Conservation (phyloP, 495 filamentous ascomycete species). For the Penicillium herquei region DNA sequence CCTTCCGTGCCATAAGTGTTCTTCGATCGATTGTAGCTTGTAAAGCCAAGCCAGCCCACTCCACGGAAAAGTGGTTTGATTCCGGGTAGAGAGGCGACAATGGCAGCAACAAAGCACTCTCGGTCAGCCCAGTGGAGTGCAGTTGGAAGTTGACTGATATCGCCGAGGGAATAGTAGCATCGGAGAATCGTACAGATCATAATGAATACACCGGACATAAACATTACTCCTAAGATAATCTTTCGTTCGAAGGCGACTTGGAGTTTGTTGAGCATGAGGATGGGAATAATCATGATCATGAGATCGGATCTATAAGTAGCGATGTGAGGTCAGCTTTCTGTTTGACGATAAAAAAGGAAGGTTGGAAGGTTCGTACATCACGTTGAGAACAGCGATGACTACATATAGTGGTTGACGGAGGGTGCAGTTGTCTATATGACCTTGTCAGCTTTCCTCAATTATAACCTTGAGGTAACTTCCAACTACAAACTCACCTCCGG, state of each 20-base stretch:
- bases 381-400: slow-evolving; percentile 22
- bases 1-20: slow-evolving; percentile 8
- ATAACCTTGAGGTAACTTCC: slow-evolving; percentile 7
- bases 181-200: slow-evolving; percentile 28
- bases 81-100: slow-evolving; percentile 22
- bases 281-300: slow-evolving; percentile 18
- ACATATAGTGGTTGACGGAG: slow-evolving; percentile 20
- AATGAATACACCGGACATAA: slow-evolving; percentile 30
- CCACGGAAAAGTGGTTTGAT: slow-evolving; percentile 28
- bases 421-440: slow-evolving; percentile 20
- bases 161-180: slow-evolving; percentile 22
- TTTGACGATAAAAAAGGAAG: not conserved
- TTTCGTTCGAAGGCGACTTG: slow-evolving; percentile 23
- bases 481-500: slow-evolving; percentile 29
- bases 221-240: slow-evolving; percentile 20
- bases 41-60: slow-evolving; percentile 17
- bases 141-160: slow-evolving; percentile 17
- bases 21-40: slow-evolving; percentile 11
- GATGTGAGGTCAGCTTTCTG: not conserved
- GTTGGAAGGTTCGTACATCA: slow-evolving; percentile 13
- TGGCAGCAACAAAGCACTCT: slow-evolving; percentile 25
- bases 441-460: too few species aligned
- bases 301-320: slow-evolving; percentile 19
- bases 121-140: slow-evolving; percentile 25
- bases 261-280: slow-evolving; percentile 26